Base-by-base conservation (phyloP, 495 filamentous ascomycete genomes). In the Platismatia glauca region DNA sequence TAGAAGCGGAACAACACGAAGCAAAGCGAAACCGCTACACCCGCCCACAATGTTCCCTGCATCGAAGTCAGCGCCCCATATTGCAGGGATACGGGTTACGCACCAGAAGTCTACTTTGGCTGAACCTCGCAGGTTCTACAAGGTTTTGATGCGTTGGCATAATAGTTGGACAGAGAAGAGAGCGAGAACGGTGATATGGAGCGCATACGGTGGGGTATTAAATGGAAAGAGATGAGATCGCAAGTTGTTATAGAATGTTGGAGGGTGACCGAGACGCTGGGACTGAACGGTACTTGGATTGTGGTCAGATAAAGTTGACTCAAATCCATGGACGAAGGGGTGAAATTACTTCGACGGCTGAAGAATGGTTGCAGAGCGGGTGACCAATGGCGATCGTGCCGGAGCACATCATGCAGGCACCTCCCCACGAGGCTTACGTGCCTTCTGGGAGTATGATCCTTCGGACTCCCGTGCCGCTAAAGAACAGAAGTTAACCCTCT, bases 1-100 rank as follows among this genome's bases (percentile, higher is more conserved):
- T 67, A 64, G 11, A 71, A 55, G 9, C 70, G 69, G 37, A 71
- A 69, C 0, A 64, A 3, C 22, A 71, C 27, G 34, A 69, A 68
- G 27, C 60, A 15, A 46, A 71, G 31, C 24, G 37, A 41, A 24
- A 58, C 15, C 12, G 29, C 57, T 35, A 44, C 57, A 9, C 38
- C 57, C 33, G 37, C 35, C 57, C 57, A 58, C 24, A 48, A 48
- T 3, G 44, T 48, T 4, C 22, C 44, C 44, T 48, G 15, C 9
- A 2, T 48, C 44, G 22, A 12, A 27, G 24, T 48, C 22, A 48
- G 15, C 44, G 7, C 7, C 22, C 24, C 11, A 13, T 48, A n/a
- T 48, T 27, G 44, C 22, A 48, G 24, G 22, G 22, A 48, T 48
- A 11, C 27, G 44, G 22, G 22, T 27, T 27, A 6, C 44, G 11